These are phyloP conservation scores for Tuber brumale DNA, from an alignment of 495 filamentous ascomycete species.

Conservation along the genomic window DNA sequence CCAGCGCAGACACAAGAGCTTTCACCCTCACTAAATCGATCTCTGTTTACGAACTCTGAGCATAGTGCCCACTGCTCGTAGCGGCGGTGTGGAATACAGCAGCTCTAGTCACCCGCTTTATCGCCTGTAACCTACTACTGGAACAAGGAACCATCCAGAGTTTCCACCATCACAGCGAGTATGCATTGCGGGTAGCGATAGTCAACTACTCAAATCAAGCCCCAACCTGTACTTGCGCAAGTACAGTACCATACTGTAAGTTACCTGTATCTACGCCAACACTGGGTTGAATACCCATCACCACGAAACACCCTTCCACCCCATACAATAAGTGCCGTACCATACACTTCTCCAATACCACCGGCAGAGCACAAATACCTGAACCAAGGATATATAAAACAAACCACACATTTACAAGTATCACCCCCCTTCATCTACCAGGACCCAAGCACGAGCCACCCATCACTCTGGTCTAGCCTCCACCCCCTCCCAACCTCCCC, in stretches of 20 bases:
- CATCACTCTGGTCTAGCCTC: neutral
- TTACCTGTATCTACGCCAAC: neutral
- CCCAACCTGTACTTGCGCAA: neutral
- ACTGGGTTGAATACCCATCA: neutral
- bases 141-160: neutral
- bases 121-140: neutral
- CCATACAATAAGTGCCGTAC: neutral
- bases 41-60: neutral
- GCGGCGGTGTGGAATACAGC: neutral
- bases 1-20: neutral
- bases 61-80: neutral
- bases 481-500: conserved; percentile 47
- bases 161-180: neutral
- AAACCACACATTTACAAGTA: neutral
- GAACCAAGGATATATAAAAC: neutral
- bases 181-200: neutral
- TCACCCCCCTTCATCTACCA: neutral
- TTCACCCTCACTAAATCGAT: neutral
- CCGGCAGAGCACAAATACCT: neutral
- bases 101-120: neutral
- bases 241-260: neutral
- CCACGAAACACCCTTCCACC: no score
- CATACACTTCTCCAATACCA: neutral
- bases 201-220: neutral
- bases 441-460: neutral